Conservation (phyloP, 139 green algal genomes). For the Cymbomonas tetramitiformis region DNA sequence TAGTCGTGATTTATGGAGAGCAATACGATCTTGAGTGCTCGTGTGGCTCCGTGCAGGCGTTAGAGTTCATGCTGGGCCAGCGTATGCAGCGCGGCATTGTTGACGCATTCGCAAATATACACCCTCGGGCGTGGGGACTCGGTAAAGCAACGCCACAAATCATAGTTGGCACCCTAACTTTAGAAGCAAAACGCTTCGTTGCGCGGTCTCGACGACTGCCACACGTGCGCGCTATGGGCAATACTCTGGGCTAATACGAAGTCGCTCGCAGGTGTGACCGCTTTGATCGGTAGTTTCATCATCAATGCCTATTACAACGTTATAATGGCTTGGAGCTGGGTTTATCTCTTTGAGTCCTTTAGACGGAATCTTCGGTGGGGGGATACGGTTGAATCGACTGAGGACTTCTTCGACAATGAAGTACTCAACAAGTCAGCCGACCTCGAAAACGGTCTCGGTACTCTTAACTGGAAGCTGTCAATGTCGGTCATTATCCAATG, state of each 20-base stretch:
- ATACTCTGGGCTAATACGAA: no score
- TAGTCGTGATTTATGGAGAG: no score
- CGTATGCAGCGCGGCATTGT: not conserved
- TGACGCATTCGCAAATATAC: not conserved
- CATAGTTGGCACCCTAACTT: no score
- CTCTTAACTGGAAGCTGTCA: not conserved
- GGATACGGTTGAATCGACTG: not conserved
- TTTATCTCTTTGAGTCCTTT: not conserved
- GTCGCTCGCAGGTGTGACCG: no score
- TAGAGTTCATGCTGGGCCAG: conserved; percentile 5
- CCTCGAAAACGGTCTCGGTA: not conserved
- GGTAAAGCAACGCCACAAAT: no score
- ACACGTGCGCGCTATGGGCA: no score
- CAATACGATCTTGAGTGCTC: no score
- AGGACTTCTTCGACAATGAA: conserved; percentile 1
- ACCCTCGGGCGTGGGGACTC: conserved; percentile 9
- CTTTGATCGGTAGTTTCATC: not conserved
- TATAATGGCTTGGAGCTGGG: conserved; percentile 5
- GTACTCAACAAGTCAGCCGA: not conserved
- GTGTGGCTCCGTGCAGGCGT: no score
- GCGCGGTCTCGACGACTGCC: no score
- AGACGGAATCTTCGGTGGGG: not conserved
- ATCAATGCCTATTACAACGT: conserved; percentile 7
- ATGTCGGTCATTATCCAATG: not conserved
- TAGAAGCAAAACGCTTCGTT: no score